These are phyloP conservation scores for Eutrema heterophyllum DNA, from an alignment of 345 rosid species.

Conservation along the genomic window DNA sequence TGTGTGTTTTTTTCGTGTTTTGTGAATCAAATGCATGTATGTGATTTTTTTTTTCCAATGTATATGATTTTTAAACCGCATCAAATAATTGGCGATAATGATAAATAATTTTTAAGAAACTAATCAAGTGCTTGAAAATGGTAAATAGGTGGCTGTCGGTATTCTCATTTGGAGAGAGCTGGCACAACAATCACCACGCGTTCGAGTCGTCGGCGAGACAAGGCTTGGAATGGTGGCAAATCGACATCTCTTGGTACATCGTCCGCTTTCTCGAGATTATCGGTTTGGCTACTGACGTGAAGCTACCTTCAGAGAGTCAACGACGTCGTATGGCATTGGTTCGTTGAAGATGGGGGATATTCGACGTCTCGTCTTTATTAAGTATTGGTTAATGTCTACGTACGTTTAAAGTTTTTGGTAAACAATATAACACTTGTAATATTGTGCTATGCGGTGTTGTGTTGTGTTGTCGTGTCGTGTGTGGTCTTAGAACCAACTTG, in stretches of 20 bases:
- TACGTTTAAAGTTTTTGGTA: conserved; percentile 11
- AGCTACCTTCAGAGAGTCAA: conserved; percentile 28
- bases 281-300: conserved; percentile 35
- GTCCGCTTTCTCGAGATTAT: conserved; percentile 30
- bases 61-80: background rate
- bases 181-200: conserved; percentile 38
- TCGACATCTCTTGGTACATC: conserved; percentile 33
- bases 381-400: conserved; percentile 15
- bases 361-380: background rate
- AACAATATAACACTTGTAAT: background rate
- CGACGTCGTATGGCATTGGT: conserved; percentile 30
- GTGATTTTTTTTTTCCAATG: no score
- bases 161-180: conserved; percentile 33
- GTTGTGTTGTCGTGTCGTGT: background rate
- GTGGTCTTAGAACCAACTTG: background rate
- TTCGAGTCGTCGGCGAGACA: conserved; percentile 36
- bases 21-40: background rate
- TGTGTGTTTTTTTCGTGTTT: background rate
- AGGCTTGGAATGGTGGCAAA: conserved; percentile 37
- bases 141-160: conserved; percentile 32
- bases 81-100: background rate
- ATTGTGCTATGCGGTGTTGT: background rate
- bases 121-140: conserved; percentile 3
- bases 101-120: background rate
- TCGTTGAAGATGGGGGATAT: conserved; percentile 12